phyloP scores from a whole-genome alignment of 2,329 filamentous ascomycete species.

The Verticillium klebahnii region DNA sequence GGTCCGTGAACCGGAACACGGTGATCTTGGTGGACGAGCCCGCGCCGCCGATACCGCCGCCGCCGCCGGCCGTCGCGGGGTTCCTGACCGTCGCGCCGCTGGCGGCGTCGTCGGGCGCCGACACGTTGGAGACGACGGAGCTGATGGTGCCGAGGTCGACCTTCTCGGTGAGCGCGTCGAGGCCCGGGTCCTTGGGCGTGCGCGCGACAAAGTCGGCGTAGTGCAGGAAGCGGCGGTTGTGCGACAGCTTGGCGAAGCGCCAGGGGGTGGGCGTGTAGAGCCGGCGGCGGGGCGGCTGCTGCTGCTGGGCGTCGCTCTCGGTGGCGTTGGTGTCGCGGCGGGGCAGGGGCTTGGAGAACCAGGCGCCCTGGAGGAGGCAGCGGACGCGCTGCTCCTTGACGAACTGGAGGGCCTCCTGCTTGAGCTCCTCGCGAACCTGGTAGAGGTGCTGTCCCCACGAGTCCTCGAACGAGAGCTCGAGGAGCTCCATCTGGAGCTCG shows the following conservation, averaged over 20 bases:
- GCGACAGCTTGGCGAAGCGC: slow-evolving; percentile 83
- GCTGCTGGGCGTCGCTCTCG: slow-evolving; percentile 26
- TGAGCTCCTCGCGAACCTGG: slow-evolving; percentile 86
- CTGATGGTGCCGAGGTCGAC: slow-evolving; percentile 85
- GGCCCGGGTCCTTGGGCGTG: slow-evolving; percentile 58
- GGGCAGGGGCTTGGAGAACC: slow-evolving; percentile 63
- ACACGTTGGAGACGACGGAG: slow-evolving; percentile 90
- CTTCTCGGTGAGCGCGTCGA: slow-evolving; percentile 73
- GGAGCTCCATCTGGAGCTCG: slow-evolving; percentile 86
- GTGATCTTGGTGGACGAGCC: slow-evolving; percentile 79
- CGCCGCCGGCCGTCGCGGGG: slow-evolving; percentile 6
- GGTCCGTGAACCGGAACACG: slow-evolving; percentile 67
- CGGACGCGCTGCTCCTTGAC: slow-evolving; percentile 95
- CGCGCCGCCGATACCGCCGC: slow-evolving; percentile 15
- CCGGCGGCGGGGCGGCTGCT: slow-evolving; percentile 21
- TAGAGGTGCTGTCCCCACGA: slow-evolving; percentile 87
- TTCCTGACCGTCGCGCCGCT: slow-evolving; percentile 38
- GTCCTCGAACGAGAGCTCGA: slow-evolving; percentile 89
- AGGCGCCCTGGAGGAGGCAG: slow-evolving; percentile 81
- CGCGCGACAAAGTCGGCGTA: slow-evolving; percentile 77
- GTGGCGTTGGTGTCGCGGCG: slow-evolving; percentile 28
- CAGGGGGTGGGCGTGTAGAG: slow-evolving; percentile 54
- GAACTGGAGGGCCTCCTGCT: slow-evolving; percentile 88
- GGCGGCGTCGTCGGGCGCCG: slow-evolving; percentile 34
- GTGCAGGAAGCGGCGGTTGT: slow-evolving; percentile 86